phyloP scores from a whole-genome alignment of 129 eudicot genomes.

The Flaveria ramosissima region DNA sequence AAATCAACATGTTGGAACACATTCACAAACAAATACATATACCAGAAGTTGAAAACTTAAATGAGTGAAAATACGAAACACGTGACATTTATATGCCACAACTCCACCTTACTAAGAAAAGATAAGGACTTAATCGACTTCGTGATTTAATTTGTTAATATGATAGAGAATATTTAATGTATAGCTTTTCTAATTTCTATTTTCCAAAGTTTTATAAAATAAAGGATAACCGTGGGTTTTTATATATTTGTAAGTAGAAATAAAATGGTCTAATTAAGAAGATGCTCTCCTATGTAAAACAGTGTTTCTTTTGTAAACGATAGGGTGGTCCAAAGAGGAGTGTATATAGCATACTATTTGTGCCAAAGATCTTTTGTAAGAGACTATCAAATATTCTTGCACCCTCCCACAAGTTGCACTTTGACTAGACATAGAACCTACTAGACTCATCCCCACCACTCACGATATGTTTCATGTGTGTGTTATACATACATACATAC shows the following conservation, averaged over 20 bases:
- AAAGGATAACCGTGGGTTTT: neutral
- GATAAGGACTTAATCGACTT: no score
- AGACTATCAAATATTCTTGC: constrained; percentile 30
- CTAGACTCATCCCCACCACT: constrained; percentile 44
- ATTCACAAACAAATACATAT: no score
- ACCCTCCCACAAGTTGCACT: constrained; percentile 35
- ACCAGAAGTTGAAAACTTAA: no score
- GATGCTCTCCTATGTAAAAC: constrained; percentile 12
- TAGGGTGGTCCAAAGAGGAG: constrained; percentile 34
- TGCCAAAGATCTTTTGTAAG: constrained; percentile 20
- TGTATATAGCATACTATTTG: constrained; percentile 28
- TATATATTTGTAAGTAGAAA: neutral
- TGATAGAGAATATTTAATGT: neutral
- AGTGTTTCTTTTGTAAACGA: constrained; percentile 19
- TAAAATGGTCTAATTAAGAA: constrained; percentile 16
- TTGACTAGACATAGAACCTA: constrained; percentile 33
- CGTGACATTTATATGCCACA: no score
- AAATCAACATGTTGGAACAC: no score
- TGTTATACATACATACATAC: no score
- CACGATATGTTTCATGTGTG: neutral
- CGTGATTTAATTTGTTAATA: neutral
- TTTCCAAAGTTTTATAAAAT: neutral
- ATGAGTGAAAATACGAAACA: no score
- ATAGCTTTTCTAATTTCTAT: neutral
- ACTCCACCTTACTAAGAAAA: no score